Percentiles rank a stretch among this genome's conserved stretches.
These are phyloP conservation scores for Colletotrichum melonis DNA, from an alignment of 2,329 filamentous ascomycete genomes.

Conservation along the genomic window DNA sequence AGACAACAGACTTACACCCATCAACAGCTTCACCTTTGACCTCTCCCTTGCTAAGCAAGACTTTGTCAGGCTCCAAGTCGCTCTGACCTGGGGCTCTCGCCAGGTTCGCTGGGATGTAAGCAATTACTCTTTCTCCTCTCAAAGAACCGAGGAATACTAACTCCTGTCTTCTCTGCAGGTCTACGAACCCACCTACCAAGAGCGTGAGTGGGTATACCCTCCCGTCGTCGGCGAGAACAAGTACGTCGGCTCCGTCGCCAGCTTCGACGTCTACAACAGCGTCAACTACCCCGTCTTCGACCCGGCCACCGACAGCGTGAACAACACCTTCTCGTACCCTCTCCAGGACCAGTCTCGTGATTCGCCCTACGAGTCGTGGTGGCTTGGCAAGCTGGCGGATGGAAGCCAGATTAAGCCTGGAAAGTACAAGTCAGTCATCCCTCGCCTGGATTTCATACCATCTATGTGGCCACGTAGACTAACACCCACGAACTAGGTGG, in stretches of 20 bases:
- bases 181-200: constrained; percentile 50
- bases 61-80: constrained; percentile 40
- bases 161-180: constrained; percentile 40
- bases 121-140: not conserved
- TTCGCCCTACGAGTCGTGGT: constrained; percentile 49
- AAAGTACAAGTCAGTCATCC: constrained; percentile 48
- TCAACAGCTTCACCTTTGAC: constrained; percentile 39
- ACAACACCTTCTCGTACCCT: constrained; percentile 53
- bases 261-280: constrained; percentile 35
- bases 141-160: not conserved
- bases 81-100: constrained; percentile 40
- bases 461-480: not conserved
- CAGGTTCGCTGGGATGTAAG: constrained; percentile 43
- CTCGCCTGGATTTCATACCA: not conserved
- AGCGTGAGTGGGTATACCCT: constrained; percentile 55
- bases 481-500: constrained; percentile 38
- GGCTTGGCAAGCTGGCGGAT: constrained; percentile 56
- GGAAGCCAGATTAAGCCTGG: constrained; percentile 53
- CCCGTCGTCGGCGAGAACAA: constrained; percentile 49
- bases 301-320: constrained; percentile 46
- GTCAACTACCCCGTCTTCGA: constrained; percentile 42
- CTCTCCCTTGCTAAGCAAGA: constrained; percentile 39
- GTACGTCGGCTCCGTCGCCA: constrained; percentile 56
- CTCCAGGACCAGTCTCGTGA: constrained; percentile 48
- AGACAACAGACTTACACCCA: not conserved